Percentiles rank a stretch among this genome's conserved stretches.
phyloP scores from a whole-genome alignment of 352 stramenopile genomes.

The Phytophthora fragariaefolia region DNA sequence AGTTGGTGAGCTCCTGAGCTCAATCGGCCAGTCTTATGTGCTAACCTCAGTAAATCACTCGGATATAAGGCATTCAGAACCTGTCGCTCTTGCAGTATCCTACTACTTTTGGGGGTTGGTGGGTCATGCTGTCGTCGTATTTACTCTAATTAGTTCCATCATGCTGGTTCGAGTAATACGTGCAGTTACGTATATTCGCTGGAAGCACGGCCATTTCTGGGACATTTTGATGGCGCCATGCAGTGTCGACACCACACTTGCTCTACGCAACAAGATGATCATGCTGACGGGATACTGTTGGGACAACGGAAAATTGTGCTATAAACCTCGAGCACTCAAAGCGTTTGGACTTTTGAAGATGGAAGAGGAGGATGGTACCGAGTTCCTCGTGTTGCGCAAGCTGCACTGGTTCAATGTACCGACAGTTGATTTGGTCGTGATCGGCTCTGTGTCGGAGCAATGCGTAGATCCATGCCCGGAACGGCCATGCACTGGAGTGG shows the following conservation, averaged over 20 bases:
- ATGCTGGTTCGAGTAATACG: background rate
- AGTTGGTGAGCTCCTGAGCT: slow-evolving; percentile 23
- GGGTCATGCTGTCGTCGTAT: background rate
- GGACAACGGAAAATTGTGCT: slow-evolving; percentile 21
- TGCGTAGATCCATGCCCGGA: slow-evolving; percentile 21
- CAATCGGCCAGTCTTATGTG: slow-evolving; percentile 11
- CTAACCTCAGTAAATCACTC: slow-evolving; percentile 24
- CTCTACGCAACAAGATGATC: slow-evolving; percentile 22
- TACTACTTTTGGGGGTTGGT: background rate
- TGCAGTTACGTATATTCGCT: background rate
- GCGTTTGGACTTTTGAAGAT: slow-evolving; percentile 25
- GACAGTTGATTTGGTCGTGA: slow-evolving; percentile 12
- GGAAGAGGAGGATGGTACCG: slow-evolving; percentile 15
- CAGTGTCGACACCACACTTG: slow-evolving; percentile 1
- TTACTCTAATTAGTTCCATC: background rate
- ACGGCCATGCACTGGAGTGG: slow-evolving; percentile 10
- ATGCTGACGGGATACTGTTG: slow-evolving; percentile 24
- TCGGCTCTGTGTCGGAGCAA: slow-evolving; percentile 16
- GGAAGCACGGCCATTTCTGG: background rate
- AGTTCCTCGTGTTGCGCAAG: slow-evolving; percentile 23
- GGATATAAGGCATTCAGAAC: background rate
- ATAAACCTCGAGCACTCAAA: slow-evolving; percentile 21
- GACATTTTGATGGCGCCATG: slow-evolving; percentile 1
- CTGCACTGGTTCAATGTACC: slow-evolving; percentile 19
- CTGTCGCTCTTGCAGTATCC: background rate